Evolutionary conservation across 108 stramenopile genomes (phyloP), one percentile per base, ranked within the genome.

Genomic region (Licmophora abbreviata): DNA sequence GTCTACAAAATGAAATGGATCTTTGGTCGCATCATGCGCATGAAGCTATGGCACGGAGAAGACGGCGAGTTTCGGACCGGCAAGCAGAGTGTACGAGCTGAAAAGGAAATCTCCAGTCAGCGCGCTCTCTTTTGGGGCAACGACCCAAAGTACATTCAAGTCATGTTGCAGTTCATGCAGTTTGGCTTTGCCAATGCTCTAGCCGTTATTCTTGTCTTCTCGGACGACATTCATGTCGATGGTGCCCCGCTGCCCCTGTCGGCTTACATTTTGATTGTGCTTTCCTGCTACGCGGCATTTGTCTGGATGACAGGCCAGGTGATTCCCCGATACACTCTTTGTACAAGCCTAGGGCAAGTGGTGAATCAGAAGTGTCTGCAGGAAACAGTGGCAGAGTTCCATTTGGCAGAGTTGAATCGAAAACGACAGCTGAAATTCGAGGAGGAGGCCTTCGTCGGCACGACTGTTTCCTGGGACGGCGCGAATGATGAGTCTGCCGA

Each of bases 131-230:
- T 93, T 51, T 93, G 85, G 85, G 68, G 69, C 49, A 41, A 68
- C 15, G 68, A 69, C 44, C 92, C 92, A 11, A 46, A 66, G 3
- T 43, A 76, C 7, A 82, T 93, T 14, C 79, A 85, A 56, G 58
- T 68, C 4, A 27, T 71, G 15, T 71, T 81, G 29, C 92, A 93
- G 44, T 85, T 77, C 50, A 78, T 82, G 81, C 81, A 87, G 36
- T 88, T 93, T 64, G 88, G 82, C 18, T 93, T 79, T 52, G 84
- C 92, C 14, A 51, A 86, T n/a, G 75, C 67, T n/a, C 55, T 89
- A 30, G 51, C 81, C 4, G 50, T 80, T 31, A 59, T 89, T 29
- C 61, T 87, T 22, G 77, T 86, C 29, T 89, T 68, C 58, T 68
- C 60, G 57, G 40, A 61, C 8, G n/a, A n/a, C n/a, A n/a, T n/a